Evolutionary conservation across 805 yeast genomes (phyloP).

Genomic region (Candida nanaspora): DNA sequence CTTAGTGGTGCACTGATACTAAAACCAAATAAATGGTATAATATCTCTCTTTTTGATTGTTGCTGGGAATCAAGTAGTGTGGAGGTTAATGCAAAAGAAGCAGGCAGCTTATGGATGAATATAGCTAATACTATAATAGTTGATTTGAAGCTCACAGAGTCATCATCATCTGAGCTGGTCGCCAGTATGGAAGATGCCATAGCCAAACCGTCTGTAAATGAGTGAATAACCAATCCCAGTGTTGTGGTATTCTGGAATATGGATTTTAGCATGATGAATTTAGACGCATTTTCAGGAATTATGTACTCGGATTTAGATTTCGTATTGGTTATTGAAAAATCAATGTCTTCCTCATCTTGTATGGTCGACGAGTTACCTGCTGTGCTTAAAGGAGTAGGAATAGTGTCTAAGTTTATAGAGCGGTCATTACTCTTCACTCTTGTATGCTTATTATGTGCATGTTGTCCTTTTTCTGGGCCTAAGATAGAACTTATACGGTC

Average conservation of each 20-base stretch:
- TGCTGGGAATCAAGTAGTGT: conserved; percentile 38
- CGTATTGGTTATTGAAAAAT: not conserved
- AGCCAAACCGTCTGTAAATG: conserved; percentile 67
- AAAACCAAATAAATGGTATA: conserved; percentile 45
- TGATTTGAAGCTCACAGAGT: conserved; percentile 8
- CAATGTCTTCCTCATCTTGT: not conserved
- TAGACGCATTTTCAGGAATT: conserved; percentile 13
- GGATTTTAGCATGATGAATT: conserved; percentile 14
- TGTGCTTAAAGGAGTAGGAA: not conserved
- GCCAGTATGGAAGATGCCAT: conserved; percentile 47
- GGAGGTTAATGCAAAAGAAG: conserved; percentile 60
- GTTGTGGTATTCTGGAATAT: conserved; percentile 41
- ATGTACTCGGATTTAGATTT: not conserved
- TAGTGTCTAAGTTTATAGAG: too few species aligned
- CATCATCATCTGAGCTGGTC: conserved; percentile 27
- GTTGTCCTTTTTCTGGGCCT: not conserved
- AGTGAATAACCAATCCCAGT: conserved; percentile 58
- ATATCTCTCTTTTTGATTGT: conserved; percentile 21
- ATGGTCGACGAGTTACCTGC: not conserved
- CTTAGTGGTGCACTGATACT: conserved; percentile 56
- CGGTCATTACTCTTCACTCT: too few species aligned
- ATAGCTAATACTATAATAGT: conserved; percentile 50
- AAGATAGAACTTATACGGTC: conserved; percentile 26
- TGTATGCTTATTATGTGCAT: not conserved
- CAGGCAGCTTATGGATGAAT: conserved; percentile 67